Evolutionary conservation across 805 yeast species (phyloP).

Genomic region (Scheffersomyces coipomensis): DNA sequence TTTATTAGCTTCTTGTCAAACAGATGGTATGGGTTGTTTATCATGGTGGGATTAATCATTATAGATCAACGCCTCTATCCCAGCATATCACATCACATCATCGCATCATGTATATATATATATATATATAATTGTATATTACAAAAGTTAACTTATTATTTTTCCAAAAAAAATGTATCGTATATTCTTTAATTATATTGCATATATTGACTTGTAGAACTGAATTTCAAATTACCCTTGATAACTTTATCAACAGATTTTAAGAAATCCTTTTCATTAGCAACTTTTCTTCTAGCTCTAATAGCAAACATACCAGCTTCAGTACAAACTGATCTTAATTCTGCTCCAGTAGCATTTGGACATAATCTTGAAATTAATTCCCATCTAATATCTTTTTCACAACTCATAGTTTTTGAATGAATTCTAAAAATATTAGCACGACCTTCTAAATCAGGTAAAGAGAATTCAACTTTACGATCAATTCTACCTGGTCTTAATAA

Average conservation of each 20-base stretch:
- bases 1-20: slow-evolving; percentile 84
- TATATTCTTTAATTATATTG: slow-evolving; percentile 83
- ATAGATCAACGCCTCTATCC: no score
- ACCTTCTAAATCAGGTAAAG: slow-evolving; percentile 95
- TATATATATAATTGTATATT: no score
- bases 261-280: slow-evolving; percentile 95
- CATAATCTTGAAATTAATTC: slow-evolving; percentile 95
- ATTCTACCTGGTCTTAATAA: slow-evolving; percentile 97
- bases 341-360: slow-evolving; percentile 99
- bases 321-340: slow-evolving; percentile 95
- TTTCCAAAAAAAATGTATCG: slow-evolving; percentile 1
- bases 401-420: slow-evolving; percentile 96
- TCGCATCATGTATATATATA: no score
- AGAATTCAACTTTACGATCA: slow-evolving; percentile 97
- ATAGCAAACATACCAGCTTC: slow-evolving; percentile 99
- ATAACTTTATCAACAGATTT: slow-evolving; percentile 98
- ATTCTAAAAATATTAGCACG: slow-evolving; percentile 96
- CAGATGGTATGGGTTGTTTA: slow-evolving; percentile 95
- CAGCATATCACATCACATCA: no score
- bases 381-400: slow-evolving; percentile 97
- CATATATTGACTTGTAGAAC: slow-evolving; percentile 97
- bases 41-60: slow-evolving; percentile 98
- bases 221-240: slow-evolving; percentile 96
- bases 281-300: slow-evolving; percentile 96
- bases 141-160: no score